Percentiles rank a stretch among this genome's conserved stretches.
Evolutionary conservation across 306 rosid genomes (phyloP).

Genomic region (Pachyrhizus erosus): DNA sequence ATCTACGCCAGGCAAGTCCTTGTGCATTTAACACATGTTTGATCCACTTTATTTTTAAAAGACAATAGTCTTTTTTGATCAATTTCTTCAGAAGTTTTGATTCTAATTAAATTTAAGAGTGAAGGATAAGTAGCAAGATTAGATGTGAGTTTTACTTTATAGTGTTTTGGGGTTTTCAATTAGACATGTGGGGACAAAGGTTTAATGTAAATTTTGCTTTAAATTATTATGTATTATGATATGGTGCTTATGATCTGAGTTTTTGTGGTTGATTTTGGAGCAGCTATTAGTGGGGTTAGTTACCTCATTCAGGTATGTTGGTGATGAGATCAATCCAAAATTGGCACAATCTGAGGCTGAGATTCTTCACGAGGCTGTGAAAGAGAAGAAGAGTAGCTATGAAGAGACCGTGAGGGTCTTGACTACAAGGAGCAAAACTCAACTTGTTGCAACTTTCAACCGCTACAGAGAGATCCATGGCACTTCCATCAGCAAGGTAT

Average conservation of each 20-base stretch:
- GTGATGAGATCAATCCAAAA: constrained; percentile 54
- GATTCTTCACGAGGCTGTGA: constrained; percentile 74
- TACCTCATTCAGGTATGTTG: constrained; percentile 56
- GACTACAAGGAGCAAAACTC: constrained; percentile 73
- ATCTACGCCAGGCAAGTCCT: constrained; percentile 68
- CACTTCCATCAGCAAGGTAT: constrained; percentile 72
- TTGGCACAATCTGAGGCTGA: constrained; percentile 70
- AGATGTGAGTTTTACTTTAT: neutral
- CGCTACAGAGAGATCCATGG: constrained; percentile 60
- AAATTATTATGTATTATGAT: neutral
- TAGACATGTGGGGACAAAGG: neutral
- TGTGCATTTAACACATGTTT: neutral
- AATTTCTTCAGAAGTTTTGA: neutral
- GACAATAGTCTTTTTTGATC: neutral
- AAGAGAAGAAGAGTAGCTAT: constrained; percentile 57
- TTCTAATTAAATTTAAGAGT: neutral
- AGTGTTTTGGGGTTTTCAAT: neutral
- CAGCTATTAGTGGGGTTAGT: constrained; percentile 70
- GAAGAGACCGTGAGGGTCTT: constrained; percentile 77
- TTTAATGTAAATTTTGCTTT: neutral
- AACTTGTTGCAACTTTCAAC: constrained; percentile 62
- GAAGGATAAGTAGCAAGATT: neutral
- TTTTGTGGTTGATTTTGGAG: constrained; percentile 30
- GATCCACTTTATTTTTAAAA: neutral
- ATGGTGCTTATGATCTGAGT: constrained; percentile 3